A percentile compares a stretch with the other conserved stretches of the same genome.
Evolutionary conservation across 2,329 filamentous ascomycete genomes (phyloP).

Genomic region (Corniculantispora saksenae): DNA sequence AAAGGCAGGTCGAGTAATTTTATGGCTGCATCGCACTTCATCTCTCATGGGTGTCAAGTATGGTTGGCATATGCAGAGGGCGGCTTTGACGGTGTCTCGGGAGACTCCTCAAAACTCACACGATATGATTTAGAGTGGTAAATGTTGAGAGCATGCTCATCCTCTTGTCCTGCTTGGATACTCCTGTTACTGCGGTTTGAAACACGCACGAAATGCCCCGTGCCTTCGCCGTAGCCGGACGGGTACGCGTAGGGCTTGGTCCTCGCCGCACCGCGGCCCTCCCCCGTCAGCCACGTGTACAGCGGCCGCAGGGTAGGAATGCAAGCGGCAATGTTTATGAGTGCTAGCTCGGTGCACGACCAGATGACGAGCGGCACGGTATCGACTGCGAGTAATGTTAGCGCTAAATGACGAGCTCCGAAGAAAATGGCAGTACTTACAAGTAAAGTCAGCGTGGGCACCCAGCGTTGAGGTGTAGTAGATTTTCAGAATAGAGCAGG

Average conservation of each 20-base stretch:
- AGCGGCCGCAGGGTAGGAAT: not conserved
- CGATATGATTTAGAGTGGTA: not conserved
- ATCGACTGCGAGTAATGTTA: not conserved
- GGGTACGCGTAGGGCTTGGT: not conserved
- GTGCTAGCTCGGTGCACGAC: not conserved
- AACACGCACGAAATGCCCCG: not conserved
- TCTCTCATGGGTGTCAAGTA: too few relatives aligned
- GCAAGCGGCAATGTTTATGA: not conserved
- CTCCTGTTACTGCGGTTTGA: not conserved
- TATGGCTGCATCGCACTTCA: too few relatives aligned
- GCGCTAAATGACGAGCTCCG: not conserved
- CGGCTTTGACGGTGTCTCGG: not conserved
- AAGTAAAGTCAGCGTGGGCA: not conserved
- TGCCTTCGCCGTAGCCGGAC: not conserved
- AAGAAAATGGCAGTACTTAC: not conserved
- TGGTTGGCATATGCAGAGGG: too few relatives aligned
- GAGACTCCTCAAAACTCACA: not conserved
- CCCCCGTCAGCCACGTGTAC: not conserved
- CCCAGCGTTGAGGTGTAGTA: not conserved
- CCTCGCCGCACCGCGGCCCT: not conserved
- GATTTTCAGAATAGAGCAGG: not conserved
- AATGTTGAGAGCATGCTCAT: not conserved
- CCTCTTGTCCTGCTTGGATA: not conserved
- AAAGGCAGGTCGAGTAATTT: too few relatives aligned
- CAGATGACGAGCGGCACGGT: not conserved